Evolutionary conservation across 768 basidiomycete species (phyloP), one percentile per base, ranked within the genome.

Genomic region (Leccinellum albellum): DNA sequence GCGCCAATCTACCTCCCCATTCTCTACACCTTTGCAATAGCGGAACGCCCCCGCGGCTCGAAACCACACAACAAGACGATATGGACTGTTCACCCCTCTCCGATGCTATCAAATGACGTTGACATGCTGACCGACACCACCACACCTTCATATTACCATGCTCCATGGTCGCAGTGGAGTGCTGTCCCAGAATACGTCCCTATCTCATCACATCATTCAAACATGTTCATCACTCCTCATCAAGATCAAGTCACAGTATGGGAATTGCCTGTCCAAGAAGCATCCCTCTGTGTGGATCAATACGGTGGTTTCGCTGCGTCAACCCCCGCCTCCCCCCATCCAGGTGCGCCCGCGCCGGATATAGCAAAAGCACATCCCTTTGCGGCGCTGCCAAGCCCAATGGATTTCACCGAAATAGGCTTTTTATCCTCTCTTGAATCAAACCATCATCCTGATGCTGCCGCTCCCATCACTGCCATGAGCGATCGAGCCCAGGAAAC

Each of bases 11-110:
- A 29, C 13, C 13, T 1, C 28, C 21, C 1, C 42, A 51, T 14
- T 3, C 50, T 51, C 40, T 58, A 33, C 17, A 17, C 20, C 32
- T 14, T 33, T 50, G 26, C n/a, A 40, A 2, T 1, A 12, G 9
- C 29, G 28, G 17, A 29, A 23, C 15, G 17, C 2, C 15, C 45
- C 23, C 35, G 31, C 24, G 32, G n/a, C 13, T 49, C n/a, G 47
- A 37, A 46, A 15, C 23, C 21, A 24, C 20, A 20, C 23, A 46
- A 26, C 26, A 46, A 14, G 61, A 61, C 37, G 55, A 53, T 26
- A 62, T 63, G 61, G 61, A 61, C 12, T 61, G 55, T 20, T 32
- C 55, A 12, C 60, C 60, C 13, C 21, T 47, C 52, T 6, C 53
- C 61, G 8, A 29, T 37, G 10, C 2, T 33, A 26, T 21, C 48